Conservation (phyloP, 1,284 basidiomycete genomes). For the Microbotryomycetes sp. region DNA sequence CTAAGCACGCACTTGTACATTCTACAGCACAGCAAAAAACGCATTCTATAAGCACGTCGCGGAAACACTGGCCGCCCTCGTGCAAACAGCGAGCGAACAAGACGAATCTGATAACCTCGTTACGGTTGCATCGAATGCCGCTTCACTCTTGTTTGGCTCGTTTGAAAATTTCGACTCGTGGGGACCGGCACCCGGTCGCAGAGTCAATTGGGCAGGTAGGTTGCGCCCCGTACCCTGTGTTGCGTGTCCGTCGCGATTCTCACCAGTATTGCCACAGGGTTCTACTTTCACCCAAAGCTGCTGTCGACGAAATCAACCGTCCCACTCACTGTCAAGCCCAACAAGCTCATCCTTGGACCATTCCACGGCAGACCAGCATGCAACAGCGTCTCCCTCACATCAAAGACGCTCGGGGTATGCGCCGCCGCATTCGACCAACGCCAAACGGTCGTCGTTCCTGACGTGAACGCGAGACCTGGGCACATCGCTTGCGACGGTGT, state of each 20-base stretch:
- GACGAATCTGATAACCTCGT: conserved; percentile 14
- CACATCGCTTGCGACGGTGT: conserved; percentile 44
- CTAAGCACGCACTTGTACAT: too few relatives aligned
- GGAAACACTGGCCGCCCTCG: conserved; percentile 34
- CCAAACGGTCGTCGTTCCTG: conserved; percentile 37
- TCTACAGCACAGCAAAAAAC: conserved; percentile 31
- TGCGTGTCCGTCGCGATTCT: too few relatives aligned
- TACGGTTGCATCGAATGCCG: conserved; percentile 19
- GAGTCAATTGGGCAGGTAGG: conserved; percentile 29
- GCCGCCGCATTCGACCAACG: conserved; percentile 38
- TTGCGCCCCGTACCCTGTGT: neutral
- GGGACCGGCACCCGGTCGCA: conserved; percentile 11
- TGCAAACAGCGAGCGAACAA: conserved; percentile 18
- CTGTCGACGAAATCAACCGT: conserved; percentile 30
- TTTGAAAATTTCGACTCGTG: conserved; percentile 25
- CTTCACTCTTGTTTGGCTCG: conserved; percentile 18
- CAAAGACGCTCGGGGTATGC: conserved; percentile 40
- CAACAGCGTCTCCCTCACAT: conserved; percentile 35
- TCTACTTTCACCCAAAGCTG: conserved; percentile 42
- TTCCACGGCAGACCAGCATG: conserved; percentile 45
- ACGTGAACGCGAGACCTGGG: conserved; percentile 40
- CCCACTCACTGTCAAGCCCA: conserved; percentile 1
- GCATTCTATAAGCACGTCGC: conserved; percentile 41
- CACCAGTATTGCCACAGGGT: conserved; percentile 32
- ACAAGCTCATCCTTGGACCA: conserved; percentile 40